Percentiles rank a stretch among this genome's conserved stretches.
phyloP scores from a whole-genome alignment of 805 yeast genomes.

The Candida suzukii region DNA sequence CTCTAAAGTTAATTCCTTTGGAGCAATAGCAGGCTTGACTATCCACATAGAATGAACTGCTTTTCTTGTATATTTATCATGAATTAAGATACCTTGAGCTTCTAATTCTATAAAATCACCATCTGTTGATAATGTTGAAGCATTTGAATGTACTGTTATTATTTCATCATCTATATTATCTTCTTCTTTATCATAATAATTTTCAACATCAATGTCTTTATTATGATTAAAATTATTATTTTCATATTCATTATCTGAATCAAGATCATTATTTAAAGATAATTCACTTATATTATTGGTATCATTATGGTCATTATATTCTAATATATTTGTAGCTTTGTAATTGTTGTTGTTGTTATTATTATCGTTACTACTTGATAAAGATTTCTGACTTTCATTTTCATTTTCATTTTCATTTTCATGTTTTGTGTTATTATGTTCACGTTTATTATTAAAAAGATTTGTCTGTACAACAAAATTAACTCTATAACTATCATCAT shows the following conservation, averaged over 20 bases:
- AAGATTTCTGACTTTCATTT: no score
- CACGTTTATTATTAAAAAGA: background rate
- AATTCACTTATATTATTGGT: background rate
- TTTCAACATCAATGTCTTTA: constrained; percentile 11
- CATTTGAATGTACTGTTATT: constrained; percentile 19
- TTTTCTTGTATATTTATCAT: constrained; percentile 44
- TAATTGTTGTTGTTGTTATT: no score
- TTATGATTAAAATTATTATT: no score
- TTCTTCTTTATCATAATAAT: constrained; percentile 6
- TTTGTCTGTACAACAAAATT: constrained; percentile 49
- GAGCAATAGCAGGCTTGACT: constrained; percentile 64
- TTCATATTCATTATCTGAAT: no score
- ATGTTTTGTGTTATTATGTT: no score
- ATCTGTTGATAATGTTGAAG: constrained; percentile 40
- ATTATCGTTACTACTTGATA: no score
- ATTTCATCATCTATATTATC: no score
- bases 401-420: no score
- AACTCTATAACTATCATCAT: constrained; percentile 73
- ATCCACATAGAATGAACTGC: constrained; percentile 93
- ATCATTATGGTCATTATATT: constrained; percentile 12
- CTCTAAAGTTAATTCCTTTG: constrained; percentile 55
- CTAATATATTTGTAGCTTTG: no score
- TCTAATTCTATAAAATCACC: constrained; percentile 69
- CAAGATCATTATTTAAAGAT: constrained; percentile 1
- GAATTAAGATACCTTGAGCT: constrained; percentile 88